These are phyloP conservation scores for Oenanthe sinensis DNA, from an alignment of 129 eudicot genomes.

Conservation along the genomic window DNA sequence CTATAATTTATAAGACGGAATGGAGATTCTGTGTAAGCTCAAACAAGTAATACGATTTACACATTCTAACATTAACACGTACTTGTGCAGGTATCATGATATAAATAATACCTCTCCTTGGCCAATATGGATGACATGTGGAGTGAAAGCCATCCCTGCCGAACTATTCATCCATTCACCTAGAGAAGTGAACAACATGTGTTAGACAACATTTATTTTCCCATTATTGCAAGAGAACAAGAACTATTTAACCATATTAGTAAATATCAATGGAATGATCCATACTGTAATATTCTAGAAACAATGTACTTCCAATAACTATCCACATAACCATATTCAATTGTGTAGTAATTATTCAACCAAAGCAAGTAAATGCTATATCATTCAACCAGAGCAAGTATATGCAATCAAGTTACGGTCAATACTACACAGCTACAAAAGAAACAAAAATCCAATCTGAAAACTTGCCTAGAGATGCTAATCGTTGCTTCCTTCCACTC, in stretches of 20 bases:
- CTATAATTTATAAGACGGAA: background rate
- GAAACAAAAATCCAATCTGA: background rate
- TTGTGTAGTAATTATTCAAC: background rate
- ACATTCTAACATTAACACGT: background rate
- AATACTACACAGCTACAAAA: background rate
- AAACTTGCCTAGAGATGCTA: constrained; percentile 72
- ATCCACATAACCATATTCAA: background rate
- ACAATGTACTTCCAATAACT: background rate
- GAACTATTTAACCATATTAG: background rate
- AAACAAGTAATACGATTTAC: background rate
- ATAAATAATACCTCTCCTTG: constrained; percentile 58
- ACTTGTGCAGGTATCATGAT: background rate
- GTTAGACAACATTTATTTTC: background rate
- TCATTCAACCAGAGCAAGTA: background rate
- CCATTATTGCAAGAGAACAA: background rate
- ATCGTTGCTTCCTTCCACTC: constrained; percentile 81
- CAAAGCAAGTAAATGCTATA: background rate
- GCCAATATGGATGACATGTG: constrained; percentile 61
- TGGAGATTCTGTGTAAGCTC: background rate
- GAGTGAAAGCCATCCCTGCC: constrained; percentile 87
- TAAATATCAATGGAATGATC: background rate
- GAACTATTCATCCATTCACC: constrained; percentile 95
- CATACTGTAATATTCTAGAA: background rate
- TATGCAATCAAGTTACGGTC: background rate
- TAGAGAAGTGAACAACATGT: constrained; percentile 14